Conservation (phyloP, 345 rosid species). For the Sonneratia alba region DNA sequence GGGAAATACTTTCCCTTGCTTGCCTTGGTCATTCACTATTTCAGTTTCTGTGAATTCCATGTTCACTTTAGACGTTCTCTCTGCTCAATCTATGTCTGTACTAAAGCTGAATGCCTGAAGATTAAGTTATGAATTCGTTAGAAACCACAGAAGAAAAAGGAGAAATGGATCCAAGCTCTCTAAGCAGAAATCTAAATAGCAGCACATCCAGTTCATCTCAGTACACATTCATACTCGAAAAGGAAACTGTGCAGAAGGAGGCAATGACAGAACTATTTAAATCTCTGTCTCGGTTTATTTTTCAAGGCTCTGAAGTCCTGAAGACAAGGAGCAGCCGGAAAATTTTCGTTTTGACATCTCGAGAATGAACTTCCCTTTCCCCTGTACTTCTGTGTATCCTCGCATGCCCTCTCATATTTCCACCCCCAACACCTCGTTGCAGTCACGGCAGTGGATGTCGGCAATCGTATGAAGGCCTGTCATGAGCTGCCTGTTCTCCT, state of each 20-base stretch:
- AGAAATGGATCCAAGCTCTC: background rate
- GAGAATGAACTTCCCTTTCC: slow-evolving; percentile 16
- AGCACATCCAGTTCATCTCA: background rate
- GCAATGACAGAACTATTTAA: background rate
- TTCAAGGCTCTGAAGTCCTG: background rate
- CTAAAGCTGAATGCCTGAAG: too few relatives aligned
- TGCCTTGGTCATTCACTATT: too few relatives aligned
- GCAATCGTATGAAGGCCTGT: slow-evolving; percentile 32
- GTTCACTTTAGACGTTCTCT: too few relatives aligned
- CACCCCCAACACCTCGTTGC: slow-evolving; percentile 14
- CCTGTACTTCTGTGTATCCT: slow-evolving; percentile 15
- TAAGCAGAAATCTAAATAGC: background rate
- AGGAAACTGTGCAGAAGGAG: background rate
- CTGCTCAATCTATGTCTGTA: too few relatives aligned
- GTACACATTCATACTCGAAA: background rate
- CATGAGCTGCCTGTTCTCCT: slow-evolving; percentile 28
- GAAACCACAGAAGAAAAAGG: background rate
- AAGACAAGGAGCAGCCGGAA: background rate
- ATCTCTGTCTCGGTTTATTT: background rate
- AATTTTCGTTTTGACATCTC: slow-evolving; percentile 3
- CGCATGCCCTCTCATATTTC: slow-evolving; percentile 15
- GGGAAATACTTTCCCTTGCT: too few relatives aligned
- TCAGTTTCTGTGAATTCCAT: too few relatives aligned
- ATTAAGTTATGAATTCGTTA: too few relatives aligned
- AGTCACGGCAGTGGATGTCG: slow-evolving; percentile 20